A percentile compares a stretch with the other conserved stretches of the same genome.
Evolutionary conservation across 75 land plant genomes (phyloP).

Genomic region (Adiantum capillusveneris): DNA sequence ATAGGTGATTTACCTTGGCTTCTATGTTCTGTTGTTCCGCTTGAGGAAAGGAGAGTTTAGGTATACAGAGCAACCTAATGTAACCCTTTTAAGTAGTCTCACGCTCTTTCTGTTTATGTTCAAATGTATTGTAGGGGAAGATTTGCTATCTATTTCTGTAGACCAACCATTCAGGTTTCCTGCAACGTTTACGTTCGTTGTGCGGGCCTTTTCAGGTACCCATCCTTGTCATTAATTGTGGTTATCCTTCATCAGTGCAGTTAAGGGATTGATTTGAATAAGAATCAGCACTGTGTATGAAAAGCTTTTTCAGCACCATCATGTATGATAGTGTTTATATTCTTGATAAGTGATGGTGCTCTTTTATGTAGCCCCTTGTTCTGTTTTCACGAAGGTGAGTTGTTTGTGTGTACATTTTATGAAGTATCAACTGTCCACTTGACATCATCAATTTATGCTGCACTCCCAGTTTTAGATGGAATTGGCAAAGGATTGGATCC

Average conservation of each 20-base stretch:
- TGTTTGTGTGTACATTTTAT: neutral
- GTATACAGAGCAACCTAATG: no score
- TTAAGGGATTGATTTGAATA: no score
- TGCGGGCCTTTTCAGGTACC: slow-evolving; percentile 96
- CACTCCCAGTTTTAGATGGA: slow-evolving; percentile 92
- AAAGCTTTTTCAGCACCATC: no score
- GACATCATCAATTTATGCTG: neutral
- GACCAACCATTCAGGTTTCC: slow-evolving; percentile 99
- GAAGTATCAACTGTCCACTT: neutral
- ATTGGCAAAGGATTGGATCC: slow-evolving; percentile 99
- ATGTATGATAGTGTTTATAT: no score
- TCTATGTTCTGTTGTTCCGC: no score
- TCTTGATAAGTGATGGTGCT: no score
- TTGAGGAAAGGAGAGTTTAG: no score
- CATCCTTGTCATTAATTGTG: no score
- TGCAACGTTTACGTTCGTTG: slow-evolving; percentile 99
- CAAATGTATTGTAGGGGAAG: slow-evolving; percentile 90
- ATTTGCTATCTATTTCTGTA: slow-evolving; percentile 86
- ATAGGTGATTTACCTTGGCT: slow-evolving; percentile 48
- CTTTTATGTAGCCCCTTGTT: neutral
- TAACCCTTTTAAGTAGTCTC: no score
- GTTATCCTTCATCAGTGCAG: no score
- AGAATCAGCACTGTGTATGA: no score
- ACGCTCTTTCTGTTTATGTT: no score
- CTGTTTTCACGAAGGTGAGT: neutral